Base-by-base conservation (phyloP, 2,329 filamentous ascomycete species). In the Cryphonectria carpinicola region DNA sequence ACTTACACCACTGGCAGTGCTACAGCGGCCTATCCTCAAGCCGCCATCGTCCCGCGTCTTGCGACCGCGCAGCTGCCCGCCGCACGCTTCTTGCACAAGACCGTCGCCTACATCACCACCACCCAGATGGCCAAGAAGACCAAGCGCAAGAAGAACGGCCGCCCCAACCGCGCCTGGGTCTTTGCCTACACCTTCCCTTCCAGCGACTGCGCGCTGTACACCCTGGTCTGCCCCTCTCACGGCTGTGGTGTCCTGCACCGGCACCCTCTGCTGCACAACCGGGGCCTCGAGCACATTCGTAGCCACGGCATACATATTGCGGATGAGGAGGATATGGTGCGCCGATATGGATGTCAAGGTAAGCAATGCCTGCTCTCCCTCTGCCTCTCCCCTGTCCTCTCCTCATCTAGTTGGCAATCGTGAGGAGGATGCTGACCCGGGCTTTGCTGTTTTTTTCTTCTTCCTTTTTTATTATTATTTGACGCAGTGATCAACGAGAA, bases 91-190 rank as follows among this genome's bases (percentile, higher is more conserved):
- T 19, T 61, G 19, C 17, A 39, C 25, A 10, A n/a, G 19, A 37
- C 58, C 58, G 39, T 2, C 17, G 5, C 32, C 58, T 61, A 13
- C 19, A n/a, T 32, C 58, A 61, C 25, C 35, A 39, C 35, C 19
- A 1, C 17, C 1, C 32, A 61, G 17, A 37, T 61, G 58, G 58
- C 58, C 35, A 61, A 61, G 58, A 37, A 39, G 35, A 61, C 58
- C 35, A 37, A 14, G 11, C 28, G 7, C 58, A 61, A n/a, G 35
- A 61, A 19, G 32, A 37, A 22, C 19, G 58, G 58, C 35, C 58
- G 58, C 14, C 58, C 58, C 19, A 61, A 61, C 58, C 58, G 58
- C 35, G 17, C 58, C 35, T 61, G 58, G 58, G 35, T 61, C 58
- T 61, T 61, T n/a, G 58, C 32, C 32, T 61, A 61, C 58, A 39